phyloP scores from a whole-genome alignment of 1,284 basidiomycete genomes.

The Naganishia albida region DNA sequence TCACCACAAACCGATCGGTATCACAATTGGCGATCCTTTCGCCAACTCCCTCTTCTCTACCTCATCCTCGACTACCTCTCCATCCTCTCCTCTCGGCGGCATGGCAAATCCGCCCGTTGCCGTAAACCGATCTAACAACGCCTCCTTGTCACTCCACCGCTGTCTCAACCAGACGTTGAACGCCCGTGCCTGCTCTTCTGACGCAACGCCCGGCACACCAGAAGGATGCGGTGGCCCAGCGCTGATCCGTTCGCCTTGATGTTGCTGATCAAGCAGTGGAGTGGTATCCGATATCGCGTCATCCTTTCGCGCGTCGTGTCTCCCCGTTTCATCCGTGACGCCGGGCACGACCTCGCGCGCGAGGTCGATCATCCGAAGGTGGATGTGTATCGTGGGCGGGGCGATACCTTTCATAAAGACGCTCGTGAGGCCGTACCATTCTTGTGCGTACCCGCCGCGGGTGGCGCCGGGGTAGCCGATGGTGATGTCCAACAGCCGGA shows the following conservation, averaged over 20 bases:
- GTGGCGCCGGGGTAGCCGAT: conserved; percentile 80
- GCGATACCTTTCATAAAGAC: conserved; percentile 81
- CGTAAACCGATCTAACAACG: conserved; percentile 65
- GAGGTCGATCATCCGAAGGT: conserved; percentile 74
- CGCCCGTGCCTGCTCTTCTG: conserved; percentile 60
- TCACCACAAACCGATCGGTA: conserved; percentile 11
- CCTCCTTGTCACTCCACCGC: conserved; percentile 83
- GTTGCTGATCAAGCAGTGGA: conserved; percentile 2
- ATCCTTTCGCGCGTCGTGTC: background rate
- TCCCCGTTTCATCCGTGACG: background rate
- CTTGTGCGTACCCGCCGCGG: conserved; percentile 53
- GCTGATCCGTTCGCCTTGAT: background rate
- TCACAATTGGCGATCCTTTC: background rate
- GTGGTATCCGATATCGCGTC: conserved; percentile 10
- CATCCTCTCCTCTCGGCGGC: conserved; percentile 1
- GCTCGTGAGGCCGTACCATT: conserved; percentile 70
- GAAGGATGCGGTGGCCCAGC: background rate
- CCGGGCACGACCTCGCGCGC: conserved; percentile 40
- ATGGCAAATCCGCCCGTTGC: conserved; percentile 9
- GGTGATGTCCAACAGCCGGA: conserved; percentile 85
- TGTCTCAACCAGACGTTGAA: conserved; percentile 83
- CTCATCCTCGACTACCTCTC: conserved; percentile 1
- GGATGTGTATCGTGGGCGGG: conserved; percentile 83
- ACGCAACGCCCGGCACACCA: conserved; percentile 3
- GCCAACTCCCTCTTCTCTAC: conserved; percentile 4